Evolutionary conservation across 257 asterid species (phyloP).

Genomic region (Solanum chilense): DNA sequence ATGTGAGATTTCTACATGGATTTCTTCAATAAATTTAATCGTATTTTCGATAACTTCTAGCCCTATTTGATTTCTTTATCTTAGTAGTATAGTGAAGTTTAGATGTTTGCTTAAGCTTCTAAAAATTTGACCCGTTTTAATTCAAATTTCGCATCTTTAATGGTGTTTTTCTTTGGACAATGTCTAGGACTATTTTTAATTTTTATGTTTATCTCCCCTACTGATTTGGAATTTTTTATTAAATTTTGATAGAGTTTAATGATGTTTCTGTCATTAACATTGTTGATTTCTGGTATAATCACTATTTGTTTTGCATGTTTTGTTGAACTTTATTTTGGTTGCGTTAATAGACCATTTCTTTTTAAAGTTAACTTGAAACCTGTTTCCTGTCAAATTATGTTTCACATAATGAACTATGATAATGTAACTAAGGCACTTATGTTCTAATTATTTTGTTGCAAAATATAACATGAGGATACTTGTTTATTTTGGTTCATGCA

Average conservation of each 20-base stretch:
- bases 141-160: no score
- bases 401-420: background rate
- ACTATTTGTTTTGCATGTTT: background rate
- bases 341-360: background rate
- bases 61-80: background rate
- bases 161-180: no score
- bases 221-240: no score
- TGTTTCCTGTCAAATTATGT: background rate
- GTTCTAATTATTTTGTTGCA: background rate
- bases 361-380: background rate
- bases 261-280: no score
- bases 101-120: background rate
- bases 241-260: no score
- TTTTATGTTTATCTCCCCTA: no score
- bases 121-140: no score
- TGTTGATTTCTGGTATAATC: no score
- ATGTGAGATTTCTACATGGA: no score
- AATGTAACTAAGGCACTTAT: background rate
- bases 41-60: background rate
- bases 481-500: background rate
- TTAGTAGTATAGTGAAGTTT: background rate
- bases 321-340: no score
- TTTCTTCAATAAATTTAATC: no score
- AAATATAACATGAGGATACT: background rate
- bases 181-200: no score